A percentile compares a stretch with the other conserved stretches of the same genome.
phyloP scores from a whole-genome alignment of 2,329 filamentous ascomycete species.

The Cladophialophora chaetospira region DNA sequence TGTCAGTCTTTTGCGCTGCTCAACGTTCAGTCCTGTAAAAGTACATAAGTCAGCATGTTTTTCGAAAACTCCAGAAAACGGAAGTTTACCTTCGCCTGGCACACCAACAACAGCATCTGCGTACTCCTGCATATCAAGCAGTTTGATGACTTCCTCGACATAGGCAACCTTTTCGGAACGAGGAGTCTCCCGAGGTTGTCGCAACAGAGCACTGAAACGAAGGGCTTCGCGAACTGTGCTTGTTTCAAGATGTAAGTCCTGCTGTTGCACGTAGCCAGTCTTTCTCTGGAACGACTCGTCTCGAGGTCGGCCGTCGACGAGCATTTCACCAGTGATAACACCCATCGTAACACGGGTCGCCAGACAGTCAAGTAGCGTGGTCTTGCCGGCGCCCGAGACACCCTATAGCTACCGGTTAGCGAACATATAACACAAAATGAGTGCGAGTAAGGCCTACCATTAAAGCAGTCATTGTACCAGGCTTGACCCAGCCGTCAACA shows the following conservation, averaged over 20 bases:
- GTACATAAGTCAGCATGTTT: background rate
- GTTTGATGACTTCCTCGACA: conserved; percentile 87
- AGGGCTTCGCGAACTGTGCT: conserved; percentile 86
- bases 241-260: conserved; percentile 83
- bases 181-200: conserved; percentile 73
- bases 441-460: conserved; percentile 55
- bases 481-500: conserved; percentile 91
- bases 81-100: conserved; percentile 68
- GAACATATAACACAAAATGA: background rate
- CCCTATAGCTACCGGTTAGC: conserved; percentile 43
- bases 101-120: conserved; percentile 89
- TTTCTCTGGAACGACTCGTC: conserved; percentile 85
- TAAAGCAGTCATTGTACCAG: conserved; percentile 84
- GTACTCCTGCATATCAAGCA: conserved; percentile 86
- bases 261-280: conserved; percentile 88
- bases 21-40: conserved; percentile 54
- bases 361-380: conserved; percentile 81
- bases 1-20: conserved; percentile 74
- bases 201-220: conserved; percentile 79
- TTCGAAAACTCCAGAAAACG: background rate
- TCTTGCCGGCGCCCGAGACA: conserved; percentile 88
- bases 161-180: conserved; percentile 79
- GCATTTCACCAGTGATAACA: conserved; percentile 82
- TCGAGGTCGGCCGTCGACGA: conserved; percentile 71
- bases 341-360: conserved; percentile 86